phyloP scores from a whole-genome alignment of 768 basidiomycete genomes.

The Lentinula detonsa region DNA sequence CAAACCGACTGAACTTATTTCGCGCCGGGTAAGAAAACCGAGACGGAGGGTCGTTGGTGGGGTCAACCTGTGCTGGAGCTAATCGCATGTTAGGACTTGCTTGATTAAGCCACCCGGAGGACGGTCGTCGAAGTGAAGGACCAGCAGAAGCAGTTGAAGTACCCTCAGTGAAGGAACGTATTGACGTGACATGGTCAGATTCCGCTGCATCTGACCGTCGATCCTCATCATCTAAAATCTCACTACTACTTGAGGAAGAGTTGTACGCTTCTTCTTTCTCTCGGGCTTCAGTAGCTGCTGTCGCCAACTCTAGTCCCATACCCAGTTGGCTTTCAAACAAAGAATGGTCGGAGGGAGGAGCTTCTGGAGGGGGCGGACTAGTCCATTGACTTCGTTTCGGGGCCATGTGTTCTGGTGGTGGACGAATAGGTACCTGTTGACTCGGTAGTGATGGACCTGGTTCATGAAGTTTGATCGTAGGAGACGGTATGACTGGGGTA shows the following conservation, averaged over 20 bases:
- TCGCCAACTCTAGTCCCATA: conserved; percentile 61
- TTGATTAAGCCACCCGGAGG: conserved; percentile 34
- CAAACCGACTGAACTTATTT: not conserved
- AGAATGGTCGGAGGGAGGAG: conserved; percentile 57
- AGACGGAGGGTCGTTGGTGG: conserved; percentile 9
- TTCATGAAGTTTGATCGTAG: conserved; percentile 46
- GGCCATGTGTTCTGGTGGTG: conserved; percentile 73
- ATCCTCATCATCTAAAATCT: conserved; percentile 64
- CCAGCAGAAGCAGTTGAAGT: conserved; percentile 15
- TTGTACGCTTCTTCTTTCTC: conserved; percentile 39
- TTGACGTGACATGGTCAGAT: conserved; percentile 67
- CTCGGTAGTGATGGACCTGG: conserved; percentile 24
- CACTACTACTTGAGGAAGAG: conserved; percentile 60
- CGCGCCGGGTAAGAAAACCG: not conserved
- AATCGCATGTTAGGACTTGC: conserved; percentile 20
- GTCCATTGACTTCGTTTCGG: conserved; percentile 80
- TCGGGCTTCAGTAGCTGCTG: conserved; percentile 54
- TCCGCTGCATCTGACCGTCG: conserved; percentile 50
- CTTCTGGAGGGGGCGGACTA: conserved; percentile 76
- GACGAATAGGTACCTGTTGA: conserved; percentile 29
- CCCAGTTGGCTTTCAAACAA: conserved; percentile 67
- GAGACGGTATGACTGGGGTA: conserved; percentile 28
- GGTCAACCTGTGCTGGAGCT: conserved; percentile 13
- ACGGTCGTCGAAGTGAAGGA: conserved; percentile 32
- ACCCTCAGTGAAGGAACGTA: conserved; percentile 58